Evolutionary conservation across 306 rosid species (phyloP), one percentile per base, ranked within the genome.

Genomic region (Castanospermum australe): DNA sequence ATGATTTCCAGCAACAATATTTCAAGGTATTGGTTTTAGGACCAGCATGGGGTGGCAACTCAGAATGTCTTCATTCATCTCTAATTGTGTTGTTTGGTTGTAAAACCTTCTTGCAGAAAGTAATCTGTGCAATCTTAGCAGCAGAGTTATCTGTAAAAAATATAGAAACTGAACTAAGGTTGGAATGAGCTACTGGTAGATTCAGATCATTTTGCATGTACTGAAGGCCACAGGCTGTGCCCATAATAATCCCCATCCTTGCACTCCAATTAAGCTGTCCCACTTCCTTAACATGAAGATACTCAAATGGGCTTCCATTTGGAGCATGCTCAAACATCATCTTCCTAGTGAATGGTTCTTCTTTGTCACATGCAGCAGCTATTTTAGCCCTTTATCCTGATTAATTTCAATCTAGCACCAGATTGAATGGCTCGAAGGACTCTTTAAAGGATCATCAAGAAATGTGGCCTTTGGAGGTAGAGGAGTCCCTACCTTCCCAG

Each of bases 241-340:
- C 99, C 98, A 91, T 91, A 66, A 93, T 63, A 79, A 93, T 77
- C 86, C 99, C 89, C 88, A 86, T 85, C 87, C 99, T 91, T 32
- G 91, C 85, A 21, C 62, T 84, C 99, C 99, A 96, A 73, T 91
- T 94, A 35, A 96, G 99, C 67, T 88, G 93, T 82, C 90, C 99
- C 71, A 83, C 73, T 73, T 91, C 99, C 87, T 89, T 84, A 76
- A 90, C 99, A 69, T 96, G 98, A 41, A 96, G 85, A 88, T 96
- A 94, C 82, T 93, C 98, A 24, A 75, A 93, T 74, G 93, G 86
- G 71, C 78, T 79, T 81, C 99, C 99, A 60, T 87, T 96, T n/a
- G 99, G 97, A 81, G 98, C 98, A 83, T 93, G 93, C 83, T 96
- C 99, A 69, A 96, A 96, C 83, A 96, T 96, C 97, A 93, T 89